These are phyloP conservation scores for Echites panduratus DNA, from an alignment of 257 asterid species.

Conservation along the genomic window DNA sequence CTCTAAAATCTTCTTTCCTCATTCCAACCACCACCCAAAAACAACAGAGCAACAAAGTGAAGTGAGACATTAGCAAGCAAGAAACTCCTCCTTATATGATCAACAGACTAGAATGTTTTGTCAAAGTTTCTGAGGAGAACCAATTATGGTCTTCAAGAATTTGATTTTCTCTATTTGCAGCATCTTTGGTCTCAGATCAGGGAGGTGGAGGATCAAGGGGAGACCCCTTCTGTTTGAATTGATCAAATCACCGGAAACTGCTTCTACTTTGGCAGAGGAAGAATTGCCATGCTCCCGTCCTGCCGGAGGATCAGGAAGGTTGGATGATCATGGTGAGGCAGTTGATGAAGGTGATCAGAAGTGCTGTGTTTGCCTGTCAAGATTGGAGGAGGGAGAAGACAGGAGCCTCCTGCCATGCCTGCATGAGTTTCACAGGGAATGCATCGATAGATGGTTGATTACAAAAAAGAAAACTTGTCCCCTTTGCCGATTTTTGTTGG, in stretches of 20 bases:
- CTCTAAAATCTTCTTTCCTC: constrained; percentile 25
- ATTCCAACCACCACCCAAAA: constrained; percentile 33
- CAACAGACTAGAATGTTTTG: neutral
- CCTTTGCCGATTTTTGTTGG: constrained; percentile 28
- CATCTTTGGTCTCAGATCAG: constrained; percentile 18
- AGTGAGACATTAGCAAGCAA: neutral
- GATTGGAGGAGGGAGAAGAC: constrained; percentile 22
- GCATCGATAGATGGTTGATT: constrained; percentile 30
- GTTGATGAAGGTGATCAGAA: neutral
- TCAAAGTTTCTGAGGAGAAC: neutral
- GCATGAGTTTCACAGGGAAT: constrained; percentile 37
- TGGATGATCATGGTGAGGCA: constrained; percentile 9
- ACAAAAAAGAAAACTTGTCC: constrained; percentile 32
- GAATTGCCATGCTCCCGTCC: neutral
- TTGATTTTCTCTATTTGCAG: constrained; percentile 19
- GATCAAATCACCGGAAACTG: neutral
- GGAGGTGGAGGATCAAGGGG: constrained; percentile 5
- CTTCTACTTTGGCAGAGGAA: neutral
- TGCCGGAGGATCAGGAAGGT: constrained; percentile 19
- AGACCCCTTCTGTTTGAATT: constrained; percentile 4
- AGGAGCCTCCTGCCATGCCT: constrained; percentile 26
- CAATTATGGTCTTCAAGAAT: constrained; percentile 32
- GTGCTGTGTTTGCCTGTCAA: constrained; percentile 40
- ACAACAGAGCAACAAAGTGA: constrained; percentile 25
- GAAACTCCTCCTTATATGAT: neutral